A percentile compares a stretch with the other conserved stretches of the same genome.
phyloP scores from a whole-genome alignment of 2,329 filamentous ascomycete species.

The Cercospora sp. region DNA sequence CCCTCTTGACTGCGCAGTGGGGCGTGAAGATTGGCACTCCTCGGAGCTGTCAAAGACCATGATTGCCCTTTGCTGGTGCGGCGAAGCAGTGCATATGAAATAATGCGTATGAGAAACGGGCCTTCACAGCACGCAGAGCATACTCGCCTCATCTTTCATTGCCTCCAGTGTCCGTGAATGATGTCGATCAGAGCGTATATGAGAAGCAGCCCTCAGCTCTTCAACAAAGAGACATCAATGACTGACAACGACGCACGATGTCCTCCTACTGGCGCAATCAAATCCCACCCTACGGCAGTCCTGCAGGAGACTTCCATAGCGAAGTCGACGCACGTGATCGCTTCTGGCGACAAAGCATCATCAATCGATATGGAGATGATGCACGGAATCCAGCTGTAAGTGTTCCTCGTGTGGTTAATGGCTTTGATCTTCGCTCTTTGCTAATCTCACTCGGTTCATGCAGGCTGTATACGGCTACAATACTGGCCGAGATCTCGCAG shows the following conservation, averaged over 20 bases:
- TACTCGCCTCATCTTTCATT: neutral
- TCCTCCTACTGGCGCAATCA: neutral
- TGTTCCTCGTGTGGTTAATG: neutral
- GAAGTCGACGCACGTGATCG: neutral
- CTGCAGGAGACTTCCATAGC: conserved; percentile 4
- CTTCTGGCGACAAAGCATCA: neutral
- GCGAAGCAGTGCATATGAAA: too few species aligned
- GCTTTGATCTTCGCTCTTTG: neutral
- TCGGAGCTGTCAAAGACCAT: too few species aligned
- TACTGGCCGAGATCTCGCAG: neutral
- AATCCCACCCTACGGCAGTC: neutral
- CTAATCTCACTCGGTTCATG: neutral
- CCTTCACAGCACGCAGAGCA: neutral
- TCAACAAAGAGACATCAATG: neutral
- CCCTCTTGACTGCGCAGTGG: too few species aligned
- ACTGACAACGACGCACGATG: neutral
- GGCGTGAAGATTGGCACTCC: too few species aligned
- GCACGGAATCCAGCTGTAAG: neutral
- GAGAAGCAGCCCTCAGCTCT: neutral
- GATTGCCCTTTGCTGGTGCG: too few species aligned
- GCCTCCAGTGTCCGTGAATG: neutral
- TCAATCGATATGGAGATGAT: neutral
- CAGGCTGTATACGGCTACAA: conserved; percentile 1
- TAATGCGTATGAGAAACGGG: too few species aligned
- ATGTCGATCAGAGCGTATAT: neutral